These are phyloP conservation scores for Entomortierella beljakovae DNA, from an alignment of 192 early-diverging fungal species.

Conservation along the genomic window DNA sequence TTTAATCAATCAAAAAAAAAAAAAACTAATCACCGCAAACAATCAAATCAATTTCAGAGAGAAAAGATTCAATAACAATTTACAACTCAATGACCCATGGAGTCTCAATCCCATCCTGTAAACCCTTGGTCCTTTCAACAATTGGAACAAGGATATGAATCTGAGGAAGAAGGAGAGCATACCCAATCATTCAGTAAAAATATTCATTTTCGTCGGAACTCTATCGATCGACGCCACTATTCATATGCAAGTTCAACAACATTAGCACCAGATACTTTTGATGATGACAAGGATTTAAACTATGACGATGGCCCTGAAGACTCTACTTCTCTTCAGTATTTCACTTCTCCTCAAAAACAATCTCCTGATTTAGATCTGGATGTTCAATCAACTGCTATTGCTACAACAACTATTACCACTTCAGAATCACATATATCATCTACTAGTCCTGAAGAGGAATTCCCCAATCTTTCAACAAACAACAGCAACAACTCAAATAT, in stretches of 20 bases:
- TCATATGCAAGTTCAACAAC: slow-evolving; percentile 27
- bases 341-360: neutral
- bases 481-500: neutral
- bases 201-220: neutral
- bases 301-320: neutral
- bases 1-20: no score
- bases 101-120: neutral
- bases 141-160: neutral
- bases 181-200: neutral
- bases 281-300: neutral
- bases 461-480: neutral
- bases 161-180: slow-evolving; percentile 8
- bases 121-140: slow-evolving; percentile 43
- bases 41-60: no score
- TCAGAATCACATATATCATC: neutral
- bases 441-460: neutral
- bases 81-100: slow-evolving; percentile 11
- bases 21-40: no score
- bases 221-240: slow-evolving; percentile 16
- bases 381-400: neutral
- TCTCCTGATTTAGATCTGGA: neutral
- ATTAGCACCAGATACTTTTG: slow-evolving; percentile 6
- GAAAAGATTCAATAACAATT: no score
- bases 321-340: neutral
- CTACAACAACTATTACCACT: neutral